phyloP scores from a whole-genome alignment of 257 asterid species.

The Paulownia fortunei region DNA sequence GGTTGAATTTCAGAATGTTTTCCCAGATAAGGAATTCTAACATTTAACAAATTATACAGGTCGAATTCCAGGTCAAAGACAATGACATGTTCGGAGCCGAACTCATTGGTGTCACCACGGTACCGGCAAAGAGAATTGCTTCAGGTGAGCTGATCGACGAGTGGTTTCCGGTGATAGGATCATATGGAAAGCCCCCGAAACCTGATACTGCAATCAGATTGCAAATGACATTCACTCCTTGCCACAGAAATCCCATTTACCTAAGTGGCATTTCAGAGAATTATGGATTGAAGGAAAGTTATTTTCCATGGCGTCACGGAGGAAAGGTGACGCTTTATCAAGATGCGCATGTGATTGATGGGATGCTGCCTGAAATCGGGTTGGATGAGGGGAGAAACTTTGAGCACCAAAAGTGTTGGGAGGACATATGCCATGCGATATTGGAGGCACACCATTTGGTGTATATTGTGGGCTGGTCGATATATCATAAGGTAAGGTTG shows the following conservation, averaged over 20 bases:
- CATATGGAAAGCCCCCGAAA: constrained; percentile 72
- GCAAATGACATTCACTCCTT: constrained; percentile 65
- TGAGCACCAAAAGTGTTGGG: constrained; percentile 73
- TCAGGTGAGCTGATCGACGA: constrained; percentile 72
- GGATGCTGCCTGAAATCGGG: constrained; percentile 63
- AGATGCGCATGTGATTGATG: constrained; percentile 79
- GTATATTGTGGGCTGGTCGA: constrained; percentile 80
- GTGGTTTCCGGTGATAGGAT: constrained; percentile 80
- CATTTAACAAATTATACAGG: constrained; percentile 38
- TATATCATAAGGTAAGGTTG: constrained; percentile 69
- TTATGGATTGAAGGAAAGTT: constrained; percentile 62
- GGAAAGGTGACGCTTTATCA: constrained; percentile 76
- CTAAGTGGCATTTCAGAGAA: constrained; percentile 48
- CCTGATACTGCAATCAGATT: constrained; percentile 67
- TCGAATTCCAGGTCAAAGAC: constrained; percentile 87
- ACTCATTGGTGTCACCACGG: constrained; percentile 68
- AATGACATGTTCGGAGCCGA: constrained; percentile 93
- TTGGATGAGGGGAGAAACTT: constrained; percentile 48
- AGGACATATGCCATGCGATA: constrained; percentile 78
- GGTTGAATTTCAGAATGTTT: background rate
- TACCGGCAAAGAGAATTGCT: constrained; percentile 60
- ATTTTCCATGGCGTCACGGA: constrained; percentile 80
- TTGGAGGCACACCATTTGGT: constrained; percentile 82
- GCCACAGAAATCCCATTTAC: constrained; percentile 50
- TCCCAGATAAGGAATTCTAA: constrained; percentile 8